phyloP scores from a whole-genome alignment of 495 filamentous ascomycete species.

The Aspergillus taichungensis region DNA sequence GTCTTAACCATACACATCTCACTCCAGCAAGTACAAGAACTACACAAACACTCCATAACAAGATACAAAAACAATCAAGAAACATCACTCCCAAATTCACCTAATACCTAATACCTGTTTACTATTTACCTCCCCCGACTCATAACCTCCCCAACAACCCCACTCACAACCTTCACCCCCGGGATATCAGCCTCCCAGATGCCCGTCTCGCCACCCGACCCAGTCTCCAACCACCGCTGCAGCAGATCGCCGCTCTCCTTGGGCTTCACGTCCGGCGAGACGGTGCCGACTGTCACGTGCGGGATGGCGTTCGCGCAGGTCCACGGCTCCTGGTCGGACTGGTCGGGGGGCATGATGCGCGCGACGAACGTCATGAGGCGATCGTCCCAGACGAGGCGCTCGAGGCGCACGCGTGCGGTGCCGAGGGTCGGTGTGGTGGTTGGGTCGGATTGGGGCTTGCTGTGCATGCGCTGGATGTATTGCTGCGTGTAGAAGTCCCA shows the following conservation, averaged over 20 bases:
- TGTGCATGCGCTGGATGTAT: slow-evolving; percentile 33
- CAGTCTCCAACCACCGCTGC: slow-evolving; percentile 51
- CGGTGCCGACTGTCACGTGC: slow-evolving; percentile 86
- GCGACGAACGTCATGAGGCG: slow-evolving; percentile 84
- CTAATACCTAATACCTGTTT: slow-evolving; percentile 1
- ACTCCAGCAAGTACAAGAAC: no score
- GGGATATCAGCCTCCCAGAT: slow-evolving; percentile 38
- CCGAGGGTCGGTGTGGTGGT: slow-evolving; percentile 36
- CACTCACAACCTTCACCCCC: slow-evolving; percentile 36
- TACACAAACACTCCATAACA: no score
- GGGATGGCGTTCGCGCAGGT: slow-evolving; percentile 68
- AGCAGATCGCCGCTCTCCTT: slow-evolving; percentile 88
- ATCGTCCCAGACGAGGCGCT: slow-evolving; percentile 68
- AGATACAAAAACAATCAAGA: no score
- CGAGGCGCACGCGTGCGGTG: slow-evolving; percentile 47
- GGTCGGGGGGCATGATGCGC: slow-evolving; percentile 43
- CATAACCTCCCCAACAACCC: slow-evolving; percentile 36
- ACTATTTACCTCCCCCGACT: slow-evolving; percentile 21
- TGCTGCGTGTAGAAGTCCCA: slow-evolving; percentile 59
- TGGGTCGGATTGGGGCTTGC: slow-evolving; percentile 30
- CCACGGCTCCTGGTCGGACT: slow-evolving; percentile 38
- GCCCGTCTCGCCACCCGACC: slow-evolving; percentile 40
- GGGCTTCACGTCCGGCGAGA: slow-evolving; percentile 63
- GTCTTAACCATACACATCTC: no score
- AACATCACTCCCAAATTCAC: no score